Percentiles rank a stretch among this genome's conserved stretches.
These are phyloP conservation scores for Hanseniaspora lachancei DNA, from an alignment of 805 yeast genomes.

Conservation along the genomic window DNA sequence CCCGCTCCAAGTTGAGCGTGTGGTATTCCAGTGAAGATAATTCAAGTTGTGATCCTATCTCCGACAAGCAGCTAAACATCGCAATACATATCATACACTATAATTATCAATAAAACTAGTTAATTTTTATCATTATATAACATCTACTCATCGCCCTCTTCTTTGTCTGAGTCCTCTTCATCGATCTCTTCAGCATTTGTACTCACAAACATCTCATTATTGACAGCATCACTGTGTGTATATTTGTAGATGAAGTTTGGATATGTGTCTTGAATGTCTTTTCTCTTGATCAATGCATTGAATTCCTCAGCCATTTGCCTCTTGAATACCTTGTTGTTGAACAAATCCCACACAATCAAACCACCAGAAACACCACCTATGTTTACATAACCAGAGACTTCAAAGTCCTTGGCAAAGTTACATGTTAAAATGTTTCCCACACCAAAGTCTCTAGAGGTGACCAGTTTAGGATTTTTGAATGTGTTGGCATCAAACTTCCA, in stretches of 20 bases:
- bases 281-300: slow-evolving; percentile 37
- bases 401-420: slow-evolving; percentile 75
- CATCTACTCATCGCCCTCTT: slow-evolving; percentile 25
- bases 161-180: slow-evolving; percentile 45
- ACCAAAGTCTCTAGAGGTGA: slow-evolving; percentile 79
- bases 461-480: slow-evolving; percentile 59
- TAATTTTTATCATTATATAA: not conserved
- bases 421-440: slow-evolving; percentile 82
- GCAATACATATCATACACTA: not conserved
- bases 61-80: not conserved
- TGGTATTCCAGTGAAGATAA: no score
- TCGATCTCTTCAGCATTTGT: slow-evolving; percentile 55
- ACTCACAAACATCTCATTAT: slow-evolving; percentile 43
- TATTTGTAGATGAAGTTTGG: slow-evolving; percentile 65
- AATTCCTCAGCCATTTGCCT: slow-evolving; percentile 50
- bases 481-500: slow-evolving; percentile 47
- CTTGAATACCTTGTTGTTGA: slow-evolving; percentile 69
- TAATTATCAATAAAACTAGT: no score
- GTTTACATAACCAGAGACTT: slow-evolving; percentile 68
- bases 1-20: no score
- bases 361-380: slow-evolving; percentile 80
- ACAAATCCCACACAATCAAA: slow-evolving; percentile 84
- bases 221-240: slow-evolving; percentile 24
- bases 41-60: not conserved
- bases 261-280: slow-evolving; percentile 38